Evolutionary conservation across 2,329 filamentous ascomycete species (phyloP).

Genomic region (Colletotrichum sublineola): DNA sequence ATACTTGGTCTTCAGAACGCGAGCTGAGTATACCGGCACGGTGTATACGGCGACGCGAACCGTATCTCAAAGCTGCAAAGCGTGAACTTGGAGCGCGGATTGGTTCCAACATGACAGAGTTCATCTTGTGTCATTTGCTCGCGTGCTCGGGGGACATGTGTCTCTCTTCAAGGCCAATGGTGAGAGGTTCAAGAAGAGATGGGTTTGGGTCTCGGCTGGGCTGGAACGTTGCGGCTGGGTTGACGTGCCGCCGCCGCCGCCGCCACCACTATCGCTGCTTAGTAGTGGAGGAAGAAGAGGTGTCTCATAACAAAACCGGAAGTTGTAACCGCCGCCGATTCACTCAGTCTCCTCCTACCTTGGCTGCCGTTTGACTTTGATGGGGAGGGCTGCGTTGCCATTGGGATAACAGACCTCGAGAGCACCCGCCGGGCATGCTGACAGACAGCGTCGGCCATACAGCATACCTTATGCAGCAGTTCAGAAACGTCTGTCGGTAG

Average conservation of each 20-base stretch:
- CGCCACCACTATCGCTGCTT: not conserved
- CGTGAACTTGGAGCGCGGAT: not conserved
- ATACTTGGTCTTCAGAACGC: not conserved
- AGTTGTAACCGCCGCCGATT: constrained; percentile 7
- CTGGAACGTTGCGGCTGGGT: not conserved
- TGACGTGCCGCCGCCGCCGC: not conserved
- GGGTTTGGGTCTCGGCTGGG: not conserved
- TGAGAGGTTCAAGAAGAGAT: not conserved
- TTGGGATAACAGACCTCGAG: not conserved
- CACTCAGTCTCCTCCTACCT: not conserved
- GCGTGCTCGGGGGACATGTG: not conserved
- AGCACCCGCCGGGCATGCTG: not conserved
- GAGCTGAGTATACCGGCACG: not conserved
- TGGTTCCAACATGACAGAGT: not conserved
- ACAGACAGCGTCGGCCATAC: not conserved
- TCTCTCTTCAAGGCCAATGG: not conserved
- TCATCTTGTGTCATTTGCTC: constrained; percentile 1
- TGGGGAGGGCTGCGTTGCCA: not conserved
- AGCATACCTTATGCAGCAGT: not conserved
- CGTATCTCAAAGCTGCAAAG: not conserved
- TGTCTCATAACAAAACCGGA: not conserved
- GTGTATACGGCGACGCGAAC: not conserved
- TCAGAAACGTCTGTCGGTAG: not conserved
- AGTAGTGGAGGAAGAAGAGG: not conserved
- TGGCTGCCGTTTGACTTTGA: not conserved